Percentiles rank a stretch among this genome's conserved stretches.
Evolutionary conservation across 306 rosid genomes (phyloP).

Genomic region (Psophocarpus tetragonolobus): DNA sequence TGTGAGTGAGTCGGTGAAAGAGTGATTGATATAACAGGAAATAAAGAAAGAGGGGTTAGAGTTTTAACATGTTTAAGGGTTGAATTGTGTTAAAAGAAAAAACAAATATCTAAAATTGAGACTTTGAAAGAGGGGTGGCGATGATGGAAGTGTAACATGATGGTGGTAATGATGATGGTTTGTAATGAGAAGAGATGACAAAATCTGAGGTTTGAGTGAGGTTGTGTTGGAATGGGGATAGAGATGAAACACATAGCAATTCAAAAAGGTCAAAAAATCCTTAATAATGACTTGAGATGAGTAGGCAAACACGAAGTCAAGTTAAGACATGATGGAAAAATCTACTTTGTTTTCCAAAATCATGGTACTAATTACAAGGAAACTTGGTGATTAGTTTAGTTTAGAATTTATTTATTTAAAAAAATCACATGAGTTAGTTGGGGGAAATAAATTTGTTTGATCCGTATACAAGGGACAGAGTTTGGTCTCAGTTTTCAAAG

Average conservation of each 20-base stretch:
- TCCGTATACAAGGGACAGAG: conserved; percentile 22
- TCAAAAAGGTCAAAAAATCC: background rate
- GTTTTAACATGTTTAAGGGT: conserved; percentile 26
- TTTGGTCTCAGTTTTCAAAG: background rate
- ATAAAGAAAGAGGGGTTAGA: conserved; percentile 15
- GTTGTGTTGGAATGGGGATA: background rate
- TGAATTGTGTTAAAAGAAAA: background rate
- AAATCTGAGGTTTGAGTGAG: conserved; percentile 31
- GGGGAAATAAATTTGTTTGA: conserved; percentile 31
- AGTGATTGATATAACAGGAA: conserved; percentile 15
- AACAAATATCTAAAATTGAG: background rate
- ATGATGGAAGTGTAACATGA: conserved; percentile 30
- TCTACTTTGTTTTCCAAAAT: background rate
- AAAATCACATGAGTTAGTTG: conserved; percentile 32
- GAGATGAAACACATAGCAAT: background rate
- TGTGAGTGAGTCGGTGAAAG: conserved; percentile 23
- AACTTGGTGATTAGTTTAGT: background rate
- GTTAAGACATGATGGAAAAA: background rate
- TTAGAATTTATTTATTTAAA: background rate
- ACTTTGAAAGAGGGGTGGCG: background rate
- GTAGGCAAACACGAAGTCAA: background rate
- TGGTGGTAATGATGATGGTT: conserved; percentile 34
- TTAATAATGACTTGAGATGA: conserved; percentile 12
- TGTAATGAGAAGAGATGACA: conserved; percentile 36
- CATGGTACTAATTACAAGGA: background rate